Evolutionary conservation across 2,329 filamentous ascomycete species (phyloP), one percentile per base, ranked within the genome.

Genomic region (Cadophora gregata): DNA sequence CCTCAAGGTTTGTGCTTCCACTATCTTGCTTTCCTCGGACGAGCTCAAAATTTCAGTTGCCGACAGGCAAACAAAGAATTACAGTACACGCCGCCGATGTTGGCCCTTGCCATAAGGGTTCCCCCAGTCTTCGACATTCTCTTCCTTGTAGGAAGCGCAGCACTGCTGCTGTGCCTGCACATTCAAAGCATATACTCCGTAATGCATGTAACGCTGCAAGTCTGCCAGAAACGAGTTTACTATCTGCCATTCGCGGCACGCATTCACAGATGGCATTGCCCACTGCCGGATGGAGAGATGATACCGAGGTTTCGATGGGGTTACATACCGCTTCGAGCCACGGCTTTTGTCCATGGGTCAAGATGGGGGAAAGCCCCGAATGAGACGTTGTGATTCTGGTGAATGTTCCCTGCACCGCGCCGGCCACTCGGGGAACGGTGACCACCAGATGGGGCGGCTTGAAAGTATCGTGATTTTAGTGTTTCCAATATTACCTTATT

Each of bases 251-350:
- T 58, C 31, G 55, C 27, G 21, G 31, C 55, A 42, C n/a, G 24
- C 16, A 16, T 16, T 42, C 5, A 16, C 12, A 42, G 38, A 14
- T 53, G 50, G 50, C 27, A 53, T 53, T 31, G 25, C 24, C 50
- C 33, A 16, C 33, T 58, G 24, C 55, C 33, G 21, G 16, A 38
- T 42, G 31, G 2, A 58, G 55, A 25, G 12, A 21, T 58, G n/a
- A 42, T 38, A 33, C 55, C 55, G 55, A 58, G 55, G 7, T 21
- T 21, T 36, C 10, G 21, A 42, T 42, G 12, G 31, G 55, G 55
- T 42, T 38, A 42, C 21, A 58, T 58, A 36, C 55, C 55, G 55
- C 31, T 58, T 58, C 33, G 55, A 58, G 55, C 55, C 55, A 58
- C 21, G 33, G 31, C 31, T 56, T 14, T 56, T 19, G 19, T 19